phyloP scores from a whole-genome alignment of 257 asterid species.

The Petrea volubilis region DNA sequence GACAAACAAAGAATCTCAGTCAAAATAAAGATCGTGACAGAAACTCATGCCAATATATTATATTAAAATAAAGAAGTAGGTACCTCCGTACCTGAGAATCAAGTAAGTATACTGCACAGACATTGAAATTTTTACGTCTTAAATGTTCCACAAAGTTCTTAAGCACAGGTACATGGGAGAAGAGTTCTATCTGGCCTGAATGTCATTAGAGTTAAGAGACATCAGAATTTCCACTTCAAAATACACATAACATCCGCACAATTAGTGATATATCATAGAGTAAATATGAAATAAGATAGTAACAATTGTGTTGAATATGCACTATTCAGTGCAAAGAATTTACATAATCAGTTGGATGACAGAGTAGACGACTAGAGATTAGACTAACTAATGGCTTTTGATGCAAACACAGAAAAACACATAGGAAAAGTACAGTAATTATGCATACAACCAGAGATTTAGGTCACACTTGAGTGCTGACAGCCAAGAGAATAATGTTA shows the following conservation, averaged over 20 bases:
- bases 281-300: neutral
- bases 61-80: slow-evolving; percentile 1
- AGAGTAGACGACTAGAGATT: neutral
- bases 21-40: slow-evolving; percentile 17
- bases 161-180: slow-evolving; percentile 93
- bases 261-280: neutral
- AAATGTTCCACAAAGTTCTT: slow-evolving; percentile 90
- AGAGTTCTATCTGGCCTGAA: slow-evolving; percentile 93
- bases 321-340: neutral
- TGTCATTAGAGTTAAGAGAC: slow-evolving; percentile 18
- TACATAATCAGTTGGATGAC: neutral
- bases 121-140: slow-evolving; percentile 75
- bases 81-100: slow-evolving; percentile 96
- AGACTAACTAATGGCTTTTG: neutral
- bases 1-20: slow-evolving; percentile 14
- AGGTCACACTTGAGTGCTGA: neutral
- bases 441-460: neutral
- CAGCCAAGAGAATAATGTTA: neutral
- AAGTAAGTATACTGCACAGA: slow-evolving; percentile 89
- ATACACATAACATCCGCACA: neutral
- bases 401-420: neutral
- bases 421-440: neutral
- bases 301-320: neutral
- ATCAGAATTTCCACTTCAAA: slow-evolving; percentile 23
- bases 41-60: neutral